Evolutionary conservation across 2,329 filamentous ascomycete genomes (phyloP), one percentile per base, ranked within the genome.

Genomic region (Amphichorda felina): DNA sequence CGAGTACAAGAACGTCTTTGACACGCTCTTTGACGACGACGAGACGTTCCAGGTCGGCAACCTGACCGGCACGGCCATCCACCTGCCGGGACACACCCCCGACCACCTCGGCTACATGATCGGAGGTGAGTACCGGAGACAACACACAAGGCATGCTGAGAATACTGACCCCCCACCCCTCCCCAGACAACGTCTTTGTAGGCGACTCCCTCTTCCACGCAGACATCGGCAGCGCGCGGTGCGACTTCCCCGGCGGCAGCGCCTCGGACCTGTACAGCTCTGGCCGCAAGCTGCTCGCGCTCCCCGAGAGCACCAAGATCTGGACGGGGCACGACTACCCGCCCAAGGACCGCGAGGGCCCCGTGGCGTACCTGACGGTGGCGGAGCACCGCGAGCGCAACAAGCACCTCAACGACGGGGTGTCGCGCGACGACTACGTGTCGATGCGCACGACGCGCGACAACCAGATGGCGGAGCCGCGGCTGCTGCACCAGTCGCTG

Each of bases 71-170:
- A 55, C 48, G 3, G 70, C 63, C 0, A 47, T 78, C 0, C 66
- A 77, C 42, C 61, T 79, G 0, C 72, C 73, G 0, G 74, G 73
- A 0, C 72, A 79, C 42, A 77, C 72, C 0, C 70, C 72, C 0
- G 74, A 79, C 41, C 72, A 78, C 37, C 45, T 75, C 11, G 74
- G 72, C 0, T 80, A 79, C 40, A 50, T 55, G 24, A 64, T 78
- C 34, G 70, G 68, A 49, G 50, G 60, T 60, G 13, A 22, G 31
- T n/a, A 24, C 21, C 21, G 21, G 21, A 6, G 21, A 24, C n/a
- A n/a, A n/a, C n/a, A n/a, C n/a, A n/a, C n/a, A n/a, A n/a, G n/a
- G n/a, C n/a, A n/a, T n/a, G n/a, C n/a, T n/a, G n/a, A n/a, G n/a
- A n/a, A n/a, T n/a, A n/a, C n/a, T n/a, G n/a, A n/a, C n/a, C n/a